Evolutionary conservation across 176 grass and related monocot species (phyloP).

Genomic region (Juncus inflexus): DNA sequence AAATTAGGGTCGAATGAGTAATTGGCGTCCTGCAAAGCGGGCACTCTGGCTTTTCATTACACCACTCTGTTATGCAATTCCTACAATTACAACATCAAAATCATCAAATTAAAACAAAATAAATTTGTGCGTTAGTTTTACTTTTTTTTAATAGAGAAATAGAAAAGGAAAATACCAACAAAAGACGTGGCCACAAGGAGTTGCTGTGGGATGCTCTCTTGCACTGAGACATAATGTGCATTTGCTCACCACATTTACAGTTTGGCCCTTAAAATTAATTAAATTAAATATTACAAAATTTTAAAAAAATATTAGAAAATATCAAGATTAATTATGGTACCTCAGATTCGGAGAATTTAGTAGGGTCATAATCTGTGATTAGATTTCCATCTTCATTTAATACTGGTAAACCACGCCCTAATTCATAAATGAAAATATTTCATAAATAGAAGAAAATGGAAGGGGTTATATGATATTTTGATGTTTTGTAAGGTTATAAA

Average conservation of each 20-base stretch:
- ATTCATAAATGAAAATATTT: constrained; percentile 6
- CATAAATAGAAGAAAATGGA: neutral
- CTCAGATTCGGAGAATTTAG: constrained; percentile 63
- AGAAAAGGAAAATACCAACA: constrained; percentile 63
- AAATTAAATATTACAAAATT: constrained; percentile 21
- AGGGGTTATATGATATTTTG: constrained; percentile 7
- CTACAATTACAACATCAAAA: constrained; percentile 39
- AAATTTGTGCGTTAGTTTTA: constrained; percentile 1
- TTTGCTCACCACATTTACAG: constrained; percentile 60
- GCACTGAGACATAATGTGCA: constrained; percentile 88
- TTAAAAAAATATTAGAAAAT: constrained; percentile 9
- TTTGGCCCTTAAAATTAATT: constrained; percentile 41
- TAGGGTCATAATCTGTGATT: constrained; percentile 45
- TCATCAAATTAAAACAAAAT: constrained; percentile 10
- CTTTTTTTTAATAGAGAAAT: neutral
- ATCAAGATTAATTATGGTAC: constrained; percentile 30
- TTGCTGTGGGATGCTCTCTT: constrained; percentile 86
- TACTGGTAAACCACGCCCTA: constrained; percentile 65
- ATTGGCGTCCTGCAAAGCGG: constrained; percentile 83
- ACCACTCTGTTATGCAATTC: constrained; percentile 99
- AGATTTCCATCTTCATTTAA: constrained; percentile 83
- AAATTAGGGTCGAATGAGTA: constrained; percentile 88
- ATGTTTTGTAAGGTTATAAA: constrained; percentile 1
- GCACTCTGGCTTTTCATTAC: constrained; percentile 97
- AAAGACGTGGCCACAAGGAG: constrained; percentile 94